These are phyloP conservation scores for Coemansia umbellata DNA, from an alignment of 192 early-diverging fungal genomes.

Conservation along the genomic window DNA sequence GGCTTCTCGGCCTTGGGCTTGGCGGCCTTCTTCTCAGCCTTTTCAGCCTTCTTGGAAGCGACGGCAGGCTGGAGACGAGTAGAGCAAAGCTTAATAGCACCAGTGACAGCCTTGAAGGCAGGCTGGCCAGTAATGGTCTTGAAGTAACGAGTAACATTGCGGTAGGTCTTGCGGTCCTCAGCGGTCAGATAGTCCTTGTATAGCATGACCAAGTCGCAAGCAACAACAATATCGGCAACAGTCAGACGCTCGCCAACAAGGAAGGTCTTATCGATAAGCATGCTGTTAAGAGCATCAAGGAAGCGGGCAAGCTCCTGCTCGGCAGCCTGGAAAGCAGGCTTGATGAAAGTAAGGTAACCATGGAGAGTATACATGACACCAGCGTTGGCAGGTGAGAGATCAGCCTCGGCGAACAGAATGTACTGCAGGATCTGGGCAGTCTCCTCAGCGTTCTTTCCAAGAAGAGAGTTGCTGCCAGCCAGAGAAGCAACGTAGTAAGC, in stretches of 20 bases:
- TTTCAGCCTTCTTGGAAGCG: constrained; percentile 59
- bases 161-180: constrained; percentile 77
- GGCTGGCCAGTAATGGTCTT: constrained; percentile 78
- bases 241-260: constrained; percentile 92
- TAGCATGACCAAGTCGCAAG: constrained; percentile 35
- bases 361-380: constrained; percentile 50
- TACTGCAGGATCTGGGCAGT: constrained; percentile 59
- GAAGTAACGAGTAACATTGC: constrained; percentile 93
- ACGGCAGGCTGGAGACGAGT: constrained; percentile 49
- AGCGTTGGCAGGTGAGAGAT: constrained; percentile 37
- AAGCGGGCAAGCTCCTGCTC: constrained; percentile 60
- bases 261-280: constrained; percentile 83
- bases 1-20: constrained; percentile 57
- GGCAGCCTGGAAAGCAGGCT: constrained; percentile 61
- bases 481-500: constrained; percentile 68
- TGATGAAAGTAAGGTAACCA: constrained; percentile 45
- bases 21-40: constrained; percentile 55
- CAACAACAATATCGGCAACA: constrained; percentile 81
- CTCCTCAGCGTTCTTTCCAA: constrained; percentile 55
- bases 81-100: constrained; percentile 65
- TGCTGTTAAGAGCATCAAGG: constrained; percentile 67
- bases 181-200: constrained; percentile 52
- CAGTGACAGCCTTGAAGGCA: constrained; percentile 78
- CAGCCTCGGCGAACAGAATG: constrained; percentile 56
- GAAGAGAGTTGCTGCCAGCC: constrained; percentile 43